Conservation (phyloP, 805 yeast species). For the Yamadazyma philogaea region DNA sequence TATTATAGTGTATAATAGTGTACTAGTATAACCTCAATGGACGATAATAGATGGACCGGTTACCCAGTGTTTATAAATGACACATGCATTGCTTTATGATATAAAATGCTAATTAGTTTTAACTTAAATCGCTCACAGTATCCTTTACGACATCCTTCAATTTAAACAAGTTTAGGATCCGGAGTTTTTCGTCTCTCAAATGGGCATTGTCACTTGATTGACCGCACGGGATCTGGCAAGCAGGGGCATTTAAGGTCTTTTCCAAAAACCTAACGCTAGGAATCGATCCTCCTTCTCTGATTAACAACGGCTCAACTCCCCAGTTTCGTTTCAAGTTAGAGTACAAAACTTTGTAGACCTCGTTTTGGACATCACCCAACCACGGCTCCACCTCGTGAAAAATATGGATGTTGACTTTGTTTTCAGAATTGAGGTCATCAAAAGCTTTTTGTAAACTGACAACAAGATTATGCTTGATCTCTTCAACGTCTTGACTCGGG, state of each 20-base stretch:
- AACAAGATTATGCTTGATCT: constrained; percentile 51
- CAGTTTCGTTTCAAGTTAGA: constrained; percentile 66
- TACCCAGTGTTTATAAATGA: constrained; percentile 3
- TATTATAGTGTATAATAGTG: constrained; percentile 7
- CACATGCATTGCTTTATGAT: constrained; percentile 18
- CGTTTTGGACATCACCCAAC: constrained; percentile 83
- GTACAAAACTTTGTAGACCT: constrained; percentile 65
- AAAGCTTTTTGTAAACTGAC: constrained; percentile 48
- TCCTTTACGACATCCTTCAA: constrained; percentile 62
- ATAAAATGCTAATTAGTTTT: constrained; percentile 1
- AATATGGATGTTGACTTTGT: constrained; percentile 57
- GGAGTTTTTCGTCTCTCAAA: constrained; percentile 77
- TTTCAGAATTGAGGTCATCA: constrained; percentile 50
- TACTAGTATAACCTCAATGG: not conserved
- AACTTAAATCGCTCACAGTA: constrained; percentile 41
- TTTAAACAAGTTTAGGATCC: constrained; percentile 75
- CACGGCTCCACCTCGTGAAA: constrained; percentile 93
- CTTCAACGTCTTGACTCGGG: constrained; percentile 74
- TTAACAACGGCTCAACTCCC: constrained; percentile 76
- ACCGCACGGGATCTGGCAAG: constrained; percentile 95
- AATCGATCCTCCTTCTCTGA: constrained; percentile 96
- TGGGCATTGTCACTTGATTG: constrained; percentile 95
- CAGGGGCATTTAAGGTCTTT: constrained; percentile 77
- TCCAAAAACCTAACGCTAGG: constrained; percentile 87
- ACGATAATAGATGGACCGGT: too few relatives aligned